Conservation (phyloP, 257 asterid species). For the Plantago major region DNA sequence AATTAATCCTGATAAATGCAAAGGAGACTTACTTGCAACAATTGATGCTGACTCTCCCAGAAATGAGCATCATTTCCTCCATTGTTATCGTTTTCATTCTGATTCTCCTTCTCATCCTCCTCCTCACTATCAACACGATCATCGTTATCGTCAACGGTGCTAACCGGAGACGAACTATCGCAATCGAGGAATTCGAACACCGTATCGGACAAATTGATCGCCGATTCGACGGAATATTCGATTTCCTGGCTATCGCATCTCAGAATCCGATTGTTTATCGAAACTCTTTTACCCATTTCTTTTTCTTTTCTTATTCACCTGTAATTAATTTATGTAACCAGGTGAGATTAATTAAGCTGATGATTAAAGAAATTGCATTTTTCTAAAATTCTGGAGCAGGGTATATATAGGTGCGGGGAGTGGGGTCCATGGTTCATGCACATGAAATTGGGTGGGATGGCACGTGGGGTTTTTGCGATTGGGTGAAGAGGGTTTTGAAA, state of each 20-base stretch:
- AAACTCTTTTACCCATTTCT: conserved; percentile 39
- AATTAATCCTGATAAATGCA: background rate
- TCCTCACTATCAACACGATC: conserved; percentile 17
- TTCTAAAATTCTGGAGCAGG: background rate
- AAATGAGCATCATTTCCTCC: conserved; percentile 27
- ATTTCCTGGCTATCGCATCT: conserved; percentile 39
- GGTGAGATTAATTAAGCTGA: background rate
- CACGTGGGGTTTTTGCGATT: conserved; percentile 21
- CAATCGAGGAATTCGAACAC: conserved; percentile 66
- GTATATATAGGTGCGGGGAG: background rate
- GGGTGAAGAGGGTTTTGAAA: background rate
- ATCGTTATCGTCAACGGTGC: conserved; percentile 25
- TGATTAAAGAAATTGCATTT: conserved; percentile 16
- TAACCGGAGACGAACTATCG: conserved; percentile 39
- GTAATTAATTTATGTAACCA: background rate
- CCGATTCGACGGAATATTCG: conserved; percentile 44
- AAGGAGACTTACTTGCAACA: conserved; percentile 51
- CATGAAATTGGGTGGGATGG: background rate
- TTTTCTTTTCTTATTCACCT: too few species aligned
- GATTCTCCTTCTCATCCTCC: conserved; percentile 35
- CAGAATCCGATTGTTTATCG: conserved; percentile 57
- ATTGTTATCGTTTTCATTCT: conserved; percentile 18
- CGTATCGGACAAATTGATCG: conserved; percentile 63
- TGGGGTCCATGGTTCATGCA: conserved; percentile 24
- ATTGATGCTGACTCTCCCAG: conserved; percentile 69